Evolutionary conservation across 352 stramenopile species (phyloP), one percentile per base, ranked within the genome.

Genomic region (Lagenidium sp.): DNA sequence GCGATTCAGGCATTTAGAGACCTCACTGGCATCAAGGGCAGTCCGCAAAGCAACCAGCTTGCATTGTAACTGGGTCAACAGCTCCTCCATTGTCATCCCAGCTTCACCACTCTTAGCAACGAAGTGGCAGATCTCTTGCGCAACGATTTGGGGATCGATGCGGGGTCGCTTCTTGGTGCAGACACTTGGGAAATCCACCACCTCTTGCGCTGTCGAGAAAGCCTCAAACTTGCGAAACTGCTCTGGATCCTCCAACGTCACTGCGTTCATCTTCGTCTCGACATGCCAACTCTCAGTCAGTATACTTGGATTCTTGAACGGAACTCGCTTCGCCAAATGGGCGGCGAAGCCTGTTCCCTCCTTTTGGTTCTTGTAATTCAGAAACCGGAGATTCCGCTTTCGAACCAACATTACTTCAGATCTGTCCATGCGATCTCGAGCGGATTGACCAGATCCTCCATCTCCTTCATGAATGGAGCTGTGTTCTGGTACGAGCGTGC

Each of bases 261-360:
- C 60, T 16, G 62, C 65, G 25, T 65, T 53, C 56, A 85, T 71
- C 20, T 71, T 80, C 0, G 70, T 82, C 45, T 85, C 72, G 10
- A 90, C 78, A 36, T 67, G 68, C 78, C 78, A 90, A 28, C 51
- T 82, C 18, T 89, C 68, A 19, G 75, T 80, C 22, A 85, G 45
- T 53, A 74, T 60, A 2, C 70, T 73, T 1, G 64, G 65, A 23
- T 78, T 84, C 16, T 72, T 60, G 25, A 74, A 74, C 22, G 62
- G 72, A 2, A 84, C 55, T 19, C 73, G 72, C 47, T 84, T 84
- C 4, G 77, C 76, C 22, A 89, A 55, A 34, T 89, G 77, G 4
- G 74, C 71, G 10, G 74, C 69, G 36, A 89, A 85, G 1, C 76
- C 76, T 15, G 67, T 72, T 18, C 73, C 62, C 37, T 68, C 61